Conservation (phyloP, 768 basidiomycete genomes). For the Hemileccinum rubropunctum region DNA sequence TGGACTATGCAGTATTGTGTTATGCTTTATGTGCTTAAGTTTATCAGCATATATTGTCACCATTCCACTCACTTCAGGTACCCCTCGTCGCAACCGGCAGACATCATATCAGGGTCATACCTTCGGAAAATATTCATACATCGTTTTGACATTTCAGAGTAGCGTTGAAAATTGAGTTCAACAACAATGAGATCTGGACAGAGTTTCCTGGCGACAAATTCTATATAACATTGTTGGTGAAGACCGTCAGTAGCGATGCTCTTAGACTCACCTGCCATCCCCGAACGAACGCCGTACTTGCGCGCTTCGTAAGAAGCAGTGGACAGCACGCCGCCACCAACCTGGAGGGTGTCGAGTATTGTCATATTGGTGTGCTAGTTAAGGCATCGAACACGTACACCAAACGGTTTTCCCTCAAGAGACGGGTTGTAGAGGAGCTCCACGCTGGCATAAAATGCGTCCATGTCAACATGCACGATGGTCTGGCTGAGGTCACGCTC, state of each 20-base stretch:
- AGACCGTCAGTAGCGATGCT: neutral
- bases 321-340: slow-evolving; percentile 78
- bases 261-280: slow-evolving; percentile 80
- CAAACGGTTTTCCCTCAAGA: slow-evolving; percentile 72
- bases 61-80: slow-evolving; percentile 72
- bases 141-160: slow-evolving; percentile 64
- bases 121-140: slow-evolving; percentile 68
- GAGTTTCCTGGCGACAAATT: slow-evolving; percentile 89
- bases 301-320: slow-evolving; percentile 94
- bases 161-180: slow-evolving; percentile 53
- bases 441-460: slow-evolving; percentile 86
- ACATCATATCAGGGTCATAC: slow-evolving; percentile 74
- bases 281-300: slow-evolving; percentile 87
- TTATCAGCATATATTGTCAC: neutral
- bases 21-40: slow-evolving; percentile 49
- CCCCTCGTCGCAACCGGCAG: slow-evolving; percentile 86
- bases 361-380: neutral
- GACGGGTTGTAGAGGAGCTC: slow-evolving; percentile 65
- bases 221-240: slow-evolving; percentile 35
- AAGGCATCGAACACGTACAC: slow-evolving; percentile 39
- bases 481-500: slow-evolving; percentile 76
- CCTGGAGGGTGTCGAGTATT: slow-evolving; percentile 36
- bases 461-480: slow-evolving; percentile 96
- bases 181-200: slow-evolving; percentile 86
- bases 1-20: slow-evolving; percentile 78